These are phyloP conservation scores for Corylus americana DNA, from an alignment of 306 rosid species.

Conservation along the genomic window DNA sequence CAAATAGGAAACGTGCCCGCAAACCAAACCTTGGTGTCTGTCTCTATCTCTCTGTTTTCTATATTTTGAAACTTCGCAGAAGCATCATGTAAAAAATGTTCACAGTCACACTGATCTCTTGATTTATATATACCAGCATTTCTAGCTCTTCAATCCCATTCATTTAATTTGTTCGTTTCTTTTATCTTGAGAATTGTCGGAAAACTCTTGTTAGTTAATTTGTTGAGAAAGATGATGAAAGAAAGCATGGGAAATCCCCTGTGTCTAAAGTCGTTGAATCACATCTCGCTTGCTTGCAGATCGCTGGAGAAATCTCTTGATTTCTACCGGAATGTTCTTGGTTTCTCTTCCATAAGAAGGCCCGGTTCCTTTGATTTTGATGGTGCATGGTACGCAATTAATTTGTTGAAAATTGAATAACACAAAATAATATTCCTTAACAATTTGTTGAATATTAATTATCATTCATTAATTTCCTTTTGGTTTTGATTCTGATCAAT, in stretches of 20 bases:
- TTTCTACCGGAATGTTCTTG: slow-evolving; percentile 69
- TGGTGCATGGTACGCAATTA: slow-evolving; percentile 47
- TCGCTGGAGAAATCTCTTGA: slow-evolving; percentile 63
- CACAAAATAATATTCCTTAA: no score
- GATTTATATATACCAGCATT: neutral
- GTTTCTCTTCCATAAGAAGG: slow-evolving; percentile 54
- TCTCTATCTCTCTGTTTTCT: neutral
- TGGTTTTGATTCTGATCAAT: neutral
- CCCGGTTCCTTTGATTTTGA: slow-evolving; percentile 45
- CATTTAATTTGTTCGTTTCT: no score
- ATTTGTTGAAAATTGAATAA: no score
- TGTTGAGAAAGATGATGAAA: neutral
- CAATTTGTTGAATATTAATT: neutral
- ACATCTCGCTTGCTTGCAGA: slow-evolving; percentile 67
- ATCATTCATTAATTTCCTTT: neutral
- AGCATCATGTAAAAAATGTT: neutral
- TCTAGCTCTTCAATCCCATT: slow-evolving; percentile 2
- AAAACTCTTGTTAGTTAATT: neutral
- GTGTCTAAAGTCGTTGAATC: slow-evolving; percentile 72
- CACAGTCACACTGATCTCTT: neutral
- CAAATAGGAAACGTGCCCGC: neutral
- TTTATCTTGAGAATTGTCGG: neutral
- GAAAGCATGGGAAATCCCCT: slow-evolving; percentile 51
- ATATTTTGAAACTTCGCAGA: neutral
- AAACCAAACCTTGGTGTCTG: neutral